Percentiles rank a stretch among this genome's conserved stretches.
Conservation (phyloP, 2,329 filamentous ascomycete genomes). For the Leptographium radiaticola region DNA sequence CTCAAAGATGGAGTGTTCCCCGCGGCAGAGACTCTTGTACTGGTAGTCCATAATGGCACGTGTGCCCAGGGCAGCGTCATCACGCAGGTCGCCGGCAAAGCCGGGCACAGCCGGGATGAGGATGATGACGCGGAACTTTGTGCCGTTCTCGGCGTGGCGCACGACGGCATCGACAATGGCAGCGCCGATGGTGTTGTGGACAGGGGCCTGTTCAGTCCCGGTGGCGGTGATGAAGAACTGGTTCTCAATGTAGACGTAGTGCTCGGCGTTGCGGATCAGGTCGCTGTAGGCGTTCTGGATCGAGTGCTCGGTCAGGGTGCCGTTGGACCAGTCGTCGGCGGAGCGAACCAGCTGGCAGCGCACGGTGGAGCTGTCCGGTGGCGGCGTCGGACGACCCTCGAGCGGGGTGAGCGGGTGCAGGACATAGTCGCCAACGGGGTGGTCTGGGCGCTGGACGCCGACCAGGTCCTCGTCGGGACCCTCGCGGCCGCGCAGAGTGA, state of each 20-base stretch:
- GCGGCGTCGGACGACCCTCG: constrained; percentile 38
- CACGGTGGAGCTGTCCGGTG: constrained; percentile 53
- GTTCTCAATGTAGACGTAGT: constrained; percentile 96
- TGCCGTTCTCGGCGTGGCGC: constrained; percentile 62
- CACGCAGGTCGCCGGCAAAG: constrained; percentile 81
- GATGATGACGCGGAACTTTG: constrained; percentile 78
- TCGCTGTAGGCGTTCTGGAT: constrained; percentile 83
- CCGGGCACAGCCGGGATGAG: constrained; percentile 85
- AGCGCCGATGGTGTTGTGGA: constrained; percentile 76
- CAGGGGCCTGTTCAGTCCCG: constrained; percentile 70
- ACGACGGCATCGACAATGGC: constrained; percentile 88
- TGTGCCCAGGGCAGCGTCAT: constrained; percentile 73
- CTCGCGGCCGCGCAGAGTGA: constrained; percentile 62
- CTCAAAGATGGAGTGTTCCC: constrained; percentile 80
- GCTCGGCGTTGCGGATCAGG: constrained; percentile 73
- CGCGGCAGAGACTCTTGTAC: constrained; percentile 89
- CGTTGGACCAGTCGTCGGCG: constrained; percentile 86
- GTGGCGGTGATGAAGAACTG: constrained; percentile 98
- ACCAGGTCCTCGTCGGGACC: constrained; percentile 74
- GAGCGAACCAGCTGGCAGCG: constrained; percentile 80
- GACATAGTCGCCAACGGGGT: constrained; percentile 78
- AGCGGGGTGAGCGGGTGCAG: constrained; percentile 65
- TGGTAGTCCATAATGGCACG: constrained; percentile 97
- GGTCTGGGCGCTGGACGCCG: constrained; percentile 76
- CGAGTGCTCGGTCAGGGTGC: constrained; percentile 70